Evolutionary conservation across 1,284 basidiomycete genomes (phyloP), one percentile per base, ranked within the genome.

Genomic region (Malassezia slooffiae): DNA sequence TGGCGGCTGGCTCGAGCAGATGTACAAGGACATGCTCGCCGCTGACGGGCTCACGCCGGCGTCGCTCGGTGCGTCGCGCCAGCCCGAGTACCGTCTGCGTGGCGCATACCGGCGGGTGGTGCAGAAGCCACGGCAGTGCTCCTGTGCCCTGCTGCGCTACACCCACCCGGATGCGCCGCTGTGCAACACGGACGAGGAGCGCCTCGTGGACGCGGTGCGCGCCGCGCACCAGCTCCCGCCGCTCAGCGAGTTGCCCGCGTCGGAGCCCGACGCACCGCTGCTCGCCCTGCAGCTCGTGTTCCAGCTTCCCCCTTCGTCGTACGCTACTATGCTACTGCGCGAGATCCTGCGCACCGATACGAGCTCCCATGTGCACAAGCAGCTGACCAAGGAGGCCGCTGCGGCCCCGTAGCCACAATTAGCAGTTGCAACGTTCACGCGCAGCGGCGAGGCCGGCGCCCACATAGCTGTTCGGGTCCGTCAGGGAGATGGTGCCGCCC

Each of bases 21-120:
- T 80, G 44, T 96, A 91, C 70, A 75, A 75, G 48, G 78, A 83
- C 55, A 85, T 88, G 61, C 75, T 97, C 48, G 74, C 73, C 43
- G 75, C 77, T 53, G 90, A 97, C 70, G 88, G 86, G 0, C 72
- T 99, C 19, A 85, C 93, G 71, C 82, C 85, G 3, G 76, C 84
- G 47, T 81, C 86, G 62, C 85, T 91, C 70, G 44, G 45, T 1
- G 39, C 44, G 1, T 77, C 81, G 45, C 77, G 87, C 26, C 50
- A 52, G 27, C 50, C 54, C 65, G 90, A 96, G 43, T 95, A 89
- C 72, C 84, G 81, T 6, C 75, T 97, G 20, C 81, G 80, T 42
- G 93, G 93, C 6, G 87, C 89, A 1, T 97, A 97, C 69, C 81
- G 93, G 49, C 81, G 82, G 48, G 85, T 97, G 43, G 71, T 97